These are phyloP conservation scores for Cardamine occulta DNA, from an alignment of 345 rosid genomes.

Conservation along the genomic window DNA sequence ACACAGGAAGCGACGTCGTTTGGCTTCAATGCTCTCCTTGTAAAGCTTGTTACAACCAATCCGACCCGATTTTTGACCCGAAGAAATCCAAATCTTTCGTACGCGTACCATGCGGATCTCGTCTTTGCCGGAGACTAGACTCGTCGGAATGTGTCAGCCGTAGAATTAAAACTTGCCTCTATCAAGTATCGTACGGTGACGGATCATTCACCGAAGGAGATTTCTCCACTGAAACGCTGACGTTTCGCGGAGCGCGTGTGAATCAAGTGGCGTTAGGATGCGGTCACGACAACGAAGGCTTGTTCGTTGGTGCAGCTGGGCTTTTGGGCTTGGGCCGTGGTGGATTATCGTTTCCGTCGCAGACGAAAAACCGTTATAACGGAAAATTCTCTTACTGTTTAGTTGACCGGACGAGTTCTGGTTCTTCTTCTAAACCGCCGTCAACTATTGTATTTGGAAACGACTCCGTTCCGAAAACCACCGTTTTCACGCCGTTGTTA, in stretches of 20 bases:
- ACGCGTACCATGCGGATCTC: slow-evolving; percentile 61
- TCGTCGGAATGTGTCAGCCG: slow-evolving; percentile 49
- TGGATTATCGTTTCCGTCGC: slow-evolving; percentile 77
- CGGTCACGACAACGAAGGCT: slow-evolving; percentile 92
- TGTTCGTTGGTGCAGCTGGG: slow-evolving; percentile 93
- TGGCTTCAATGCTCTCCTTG: slow-evolving; percentile 98
- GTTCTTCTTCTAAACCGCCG: slow-evolving; percentile 69
- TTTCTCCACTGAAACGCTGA: slow-evolving; percentile 77
- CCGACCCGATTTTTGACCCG: slow-evolving; percentile 85
- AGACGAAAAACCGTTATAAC: slow-evolving; percentile 71
- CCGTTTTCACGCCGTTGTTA: slow-evolving; percentile 73
- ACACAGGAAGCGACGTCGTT: slow-evolving; percentile 93
- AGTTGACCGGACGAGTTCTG: slow-evolving; percentile 68
- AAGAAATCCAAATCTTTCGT: slow-evolving; percentile 62
- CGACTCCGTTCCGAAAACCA: slow-evolving; percentile 60
- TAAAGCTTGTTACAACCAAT: slow-evolving; percentile 75
- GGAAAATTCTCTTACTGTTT: slow-evolving; percentile 86
- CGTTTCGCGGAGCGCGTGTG: slow-evolving; percentile 66
- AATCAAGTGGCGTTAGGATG: slow-evolving; percentile 82
- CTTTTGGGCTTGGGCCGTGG: slow-evolving; percentile 92
- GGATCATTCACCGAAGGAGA: slow-evolving; percentile 87
- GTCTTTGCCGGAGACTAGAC: slow-evolving; percentile 62
- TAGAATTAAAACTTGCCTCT: slow-evolving; percentile 59
- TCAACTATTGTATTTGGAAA: slow-evolving; percentile 73
- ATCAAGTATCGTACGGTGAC: slow-evolving; percentile 89